Evolutionary conservation across 495 filamentous ascomycete genomes (phyloP).

Genomic region (Trichocladium uniseriatum): DNA sequence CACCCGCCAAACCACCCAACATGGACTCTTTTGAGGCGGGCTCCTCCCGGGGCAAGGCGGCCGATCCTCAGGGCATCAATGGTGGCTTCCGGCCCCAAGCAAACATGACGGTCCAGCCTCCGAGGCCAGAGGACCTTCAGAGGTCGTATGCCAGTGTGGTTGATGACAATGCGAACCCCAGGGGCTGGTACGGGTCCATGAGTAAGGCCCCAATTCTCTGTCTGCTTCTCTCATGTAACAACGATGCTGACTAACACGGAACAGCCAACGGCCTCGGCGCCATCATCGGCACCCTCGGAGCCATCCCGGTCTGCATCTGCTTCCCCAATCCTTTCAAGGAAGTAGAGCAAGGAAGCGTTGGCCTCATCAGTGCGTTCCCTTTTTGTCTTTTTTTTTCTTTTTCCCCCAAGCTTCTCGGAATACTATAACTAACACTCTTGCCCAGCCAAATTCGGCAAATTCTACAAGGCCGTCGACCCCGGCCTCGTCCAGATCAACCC

Average conservation of each 20-base stretch:
- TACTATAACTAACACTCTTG: too few species aligned
- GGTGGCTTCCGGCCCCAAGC: slow-evolving; percentile 33
- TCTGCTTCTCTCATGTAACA: background rate
- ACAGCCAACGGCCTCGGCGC: slow-evolving; percentile 67
- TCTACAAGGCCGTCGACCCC: slow-evolving; percentile 93
- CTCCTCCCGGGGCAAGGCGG: slow-evolving; percentile 22
- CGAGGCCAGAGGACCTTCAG: slow-evolving; percentile 75
- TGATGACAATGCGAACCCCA: slow-evolving; percentile 58
- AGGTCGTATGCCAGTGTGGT: slow-evolving; percentile 75
- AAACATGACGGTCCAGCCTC: slow-evolving; percentile 71
- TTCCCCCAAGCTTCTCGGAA: too few species aligned
- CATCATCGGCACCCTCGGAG: slow-evolving; percentile 69
- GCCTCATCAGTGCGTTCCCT: slow-evolving; percentile 81
- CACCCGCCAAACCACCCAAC: background rate
- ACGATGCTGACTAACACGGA: background rate
- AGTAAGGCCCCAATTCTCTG: slow-evolving; percentile 44
- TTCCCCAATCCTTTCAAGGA: slow-evolving; percentile 96
- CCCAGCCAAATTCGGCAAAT: slow-evolving; percentile 91
- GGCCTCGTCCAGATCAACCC: slow-evolving; percentile 97
- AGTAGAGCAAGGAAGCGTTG: slow-evolving; percentile 88
- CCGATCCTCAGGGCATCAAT: slow-evolving; percentile 3
- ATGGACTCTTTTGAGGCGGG: slow-evolving; percentile 2
- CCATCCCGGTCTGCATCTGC: slow-evolving; percentile 83
- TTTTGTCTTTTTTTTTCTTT: too few species aligned
- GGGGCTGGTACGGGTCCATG: slow-evolving; percentile 88